Percentiles rank a stretch among this genome's conserved stretches.
These are phyloP conservation scores for Syzygium jambos DNA, from an alignment of 345 rosid genomes.

Conservation along the genomic window DNA sequence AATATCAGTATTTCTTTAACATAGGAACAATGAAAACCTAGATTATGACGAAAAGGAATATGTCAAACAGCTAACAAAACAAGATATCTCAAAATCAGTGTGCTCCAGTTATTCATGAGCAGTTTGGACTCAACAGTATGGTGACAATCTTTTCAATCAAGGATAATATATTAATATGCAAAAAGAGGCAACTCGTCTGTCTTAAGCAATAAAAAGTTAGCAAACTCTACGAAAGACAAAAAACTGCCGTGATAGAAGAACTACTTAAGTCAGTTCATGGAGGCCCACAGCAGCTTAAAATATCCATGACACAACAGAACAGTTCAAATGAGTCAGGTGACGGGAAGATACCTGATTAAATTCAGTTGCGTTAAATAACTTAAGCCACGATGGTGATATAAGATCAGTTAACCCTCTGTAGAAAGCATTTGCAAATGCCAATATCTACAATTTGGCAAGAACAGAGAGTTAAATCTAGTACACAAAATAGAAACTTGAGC, in stretches of 20 bases:
- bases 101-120: background rate
- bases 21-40: background rate
- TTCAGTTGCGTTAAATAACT: conserved; percentile 87
- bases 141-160: background rate
- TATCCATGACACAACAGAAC: background rate
- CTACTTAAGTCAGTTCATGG: background rate
- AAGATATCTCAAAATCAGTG: background rate
- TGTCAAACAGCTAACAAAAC: background rate
- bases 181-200: background rate
- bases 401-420: conserved; percentile 89
- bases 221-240: background rate
- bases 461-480: conserved; percentile 2
- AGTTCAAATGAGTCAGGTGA: background rate
- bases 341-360: conserved; percentile 72
- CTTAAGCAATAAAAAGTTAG: background rate
- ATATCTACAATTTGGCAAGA: conserved; percentile 49
- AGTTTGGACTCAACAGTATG: background rate
- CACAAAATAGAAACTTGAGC: background rate
- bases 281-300: background rate
- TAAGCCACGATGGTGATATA: conserved; percentile 85
- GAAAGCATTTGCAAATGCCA: conserved; percentile 93
- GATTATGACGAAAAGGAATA: background rate
- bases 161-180: background rate
- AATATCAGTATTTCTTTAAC: background rate
- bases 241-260: background rate